phyloP scores from a whole-genome alignment of 768 basidiomycete genomes.

The Kwoniella newhampshirensis region DNA sequence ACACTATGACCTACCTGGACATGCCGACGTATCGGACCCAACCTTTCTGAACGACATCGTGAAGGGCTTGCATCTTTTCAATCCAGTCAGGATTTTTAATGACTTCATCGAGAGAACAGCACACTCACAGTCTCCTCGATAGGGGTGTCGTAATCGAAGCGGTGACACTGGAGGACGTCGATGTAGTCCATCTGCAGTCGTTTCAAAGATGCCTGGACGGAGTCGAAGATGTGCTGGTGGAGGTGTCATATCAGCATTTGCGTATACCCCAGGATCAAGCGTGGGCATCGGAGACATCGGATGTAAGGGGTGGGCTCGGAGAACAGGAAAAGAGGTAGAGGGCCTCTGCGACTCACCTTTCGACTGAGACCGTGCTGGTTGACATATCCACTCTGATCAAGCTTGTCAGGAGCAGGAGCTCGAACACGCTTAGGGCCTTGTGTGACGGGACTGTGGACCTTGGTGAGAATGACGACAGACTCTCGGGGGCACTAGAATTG shows the following conservation, averaged over 20 bases:
- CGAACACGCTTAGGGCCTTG: neutral
- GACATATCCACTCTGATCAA: slow-evolving; percentile 22
- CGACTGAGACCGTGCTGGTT: slow-evolving; percentile 25
- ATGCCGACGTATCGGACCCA: slow-evolving; percentile 59
- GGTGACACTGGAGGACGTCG: slow-evolving; percentile 63
- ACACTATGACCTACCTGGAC: slow-evolving; percentile 36
- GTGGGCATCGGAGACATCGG: neutral
- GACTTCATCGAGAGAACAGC: neutral
- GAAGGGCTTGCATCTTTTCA: slow-evolving; percentile 62
- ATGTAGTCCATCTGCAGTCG: slow-evolving; percentile 74
- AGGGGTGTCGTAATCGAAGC: slow-evolving; percentile 60
- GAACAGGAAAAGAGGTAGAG: too few species aligned
- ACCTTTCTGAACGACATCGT: slow-evolving; percentile 68
- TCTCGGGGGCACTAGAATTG: slow-evolving; percentile 67
- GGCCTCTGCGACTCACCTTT: slow-evolving; percentile 22
- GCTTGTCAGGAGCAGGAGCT: slow-evolving; percentile 14
- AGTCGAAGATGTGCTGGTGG: slow-evolving; percentile 65
- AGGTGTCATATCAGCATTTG: neutral
- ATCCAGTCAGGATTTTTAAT: neutral
- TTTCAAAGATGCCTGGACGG: slow-evolving; percentile 59
- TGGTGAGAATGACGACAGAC: slow-evolving; percentile 75
- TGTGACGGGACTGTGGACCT: slow-evolving; percentile 54
- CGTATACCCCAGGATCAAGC: neutral
- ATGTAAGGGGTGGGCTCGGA: too few species aligned
- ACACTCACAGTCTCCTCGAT: slow-evolving; percentile 58